Percentiles rank a stretch among this genome's conserved stretches.
Conservation (phyloP, 768 basidiomycete species). For the Leccinum barrowsii region DNA sequence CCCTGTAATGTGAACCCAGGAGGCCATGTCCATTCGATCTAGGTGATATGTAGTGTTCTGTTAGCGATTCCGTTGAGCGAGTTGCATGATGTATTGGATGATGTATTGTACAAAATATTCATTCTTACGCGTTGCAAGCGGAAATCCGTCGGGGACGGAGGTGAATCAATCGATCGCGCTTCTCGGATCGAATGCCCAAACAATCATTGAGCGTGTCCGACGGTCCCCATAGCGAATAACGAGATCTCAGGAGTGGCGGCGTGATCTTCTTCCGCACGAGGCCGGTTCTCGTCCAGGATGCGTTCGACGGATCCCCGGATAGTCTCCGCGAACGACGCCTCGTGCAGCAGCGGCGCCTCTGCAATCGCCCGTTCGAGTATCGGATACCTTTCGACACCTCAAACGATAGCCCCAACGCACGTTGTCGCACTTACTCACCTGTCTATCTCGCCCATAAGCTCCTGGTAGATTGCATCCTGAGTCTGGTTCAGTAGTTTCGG, state of each 20-base stretch:
- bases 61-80: neutral
- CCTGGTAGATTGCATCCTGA: slow-evolving; percentile 52
- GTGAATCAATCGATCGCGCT: neutral
- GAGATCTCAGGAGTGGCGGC: neutral
- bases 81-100: neutral
- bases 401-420: neutral
- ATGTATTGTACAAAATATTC: neutral
- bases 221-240: neutral
- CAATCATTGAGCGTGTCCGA: neutral
- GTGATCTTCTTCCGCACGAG: neutral
- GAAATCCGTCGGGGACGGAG: slow-evolving; percentile 2
- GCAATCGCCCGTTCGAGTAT: slow-evolving; percentile 60
- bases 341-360: slow-evolving; percentile 47
- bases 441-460: slow-evolving; percentile 70
- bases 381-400: slow-evolving; percentile 47
- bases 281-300: slow-evolving; percentile 42
- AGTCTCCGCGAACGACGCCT: slow-evolving; percentile 41
- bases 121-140: neutral
- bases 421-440: slow-evolving; percentile 37
- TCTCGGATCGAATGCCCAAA: neutral
- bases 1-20: slow-evolving; percentile 21
- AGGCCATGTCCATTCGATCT: neutral
- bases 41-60: neutral
- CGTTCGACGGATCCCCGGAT: slow-evolving; percentile 43
- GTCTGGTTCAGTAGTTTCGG: slow-evolving; percentile 49